Evolutionary conservation across 192 early-diverging fungal genomes (phyloP).

Genomic region (Entomortierella beljakovae): DNA sequence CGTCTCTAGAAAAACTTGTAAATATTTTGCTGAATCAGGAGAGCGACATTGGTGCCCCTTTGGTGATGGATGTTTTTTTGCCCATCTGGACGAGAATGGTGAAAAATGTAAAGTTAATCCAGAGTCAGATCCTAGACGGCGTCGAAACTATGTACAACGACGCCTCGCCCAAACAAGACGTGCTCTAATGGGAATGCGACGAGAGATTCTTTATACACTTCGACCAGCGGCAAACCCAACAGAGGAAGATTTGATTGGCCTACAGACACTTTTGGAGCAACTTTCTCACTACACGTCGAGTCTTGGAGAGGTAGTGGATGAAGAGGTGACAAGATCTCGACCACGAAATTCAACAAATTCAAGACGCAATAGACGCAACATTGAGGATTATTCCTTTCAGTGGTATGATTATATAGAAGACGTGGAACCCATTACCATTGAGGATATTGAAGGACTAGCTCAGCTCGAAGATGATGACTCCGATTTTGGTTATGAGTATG

Average conservation of each 20-base stretch:
- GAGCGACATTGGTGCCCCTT: constrained; percentile 50
- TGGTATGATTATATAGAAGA: too few species aligned
- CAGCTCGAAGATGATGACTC: neutral
- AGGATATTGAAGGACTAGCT: neutral
- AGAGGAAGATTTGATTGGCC: too few species aligned
- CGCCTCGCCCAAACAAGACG: neutral
- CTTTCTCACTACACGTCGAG: too few species aligned
- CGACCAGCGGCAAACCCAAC: too few species aligned
- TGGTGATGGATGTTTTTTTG: constrained; percentile 45
- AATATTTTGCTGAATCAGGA: constrained; percentile 23
- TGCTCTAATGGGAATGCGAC: too few species aligned
- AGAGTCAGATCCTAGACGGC: constrained; percentile 25
- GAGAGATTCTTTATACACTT: too few species aligned
- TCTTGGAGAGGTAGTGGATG: too few species aligned
- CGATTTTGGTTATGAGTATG: neutral
- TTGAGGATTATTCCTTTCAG: too few species aligned
- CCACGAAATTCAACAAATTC: too few species aligned
- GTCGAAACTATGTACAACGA: neutral
- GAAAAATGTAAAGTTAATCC: constrained; percentile 34
- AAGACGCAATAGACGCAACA: too few species aligned
- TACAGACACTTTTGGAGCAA: too few species aligned
- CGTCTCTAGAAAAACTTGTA: constrained; percentile 1
- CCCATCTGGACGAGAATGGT: constrained; percentile 33
- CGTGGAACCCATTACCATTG: neutral
- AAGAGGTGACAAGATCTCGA: too few species aligned